Percentiles rank a stretch among this genome's conserved stretches.
Conservation (phyloP, 192 early-diverging fungal genomes). For the Coemansia sp. region DNA sequence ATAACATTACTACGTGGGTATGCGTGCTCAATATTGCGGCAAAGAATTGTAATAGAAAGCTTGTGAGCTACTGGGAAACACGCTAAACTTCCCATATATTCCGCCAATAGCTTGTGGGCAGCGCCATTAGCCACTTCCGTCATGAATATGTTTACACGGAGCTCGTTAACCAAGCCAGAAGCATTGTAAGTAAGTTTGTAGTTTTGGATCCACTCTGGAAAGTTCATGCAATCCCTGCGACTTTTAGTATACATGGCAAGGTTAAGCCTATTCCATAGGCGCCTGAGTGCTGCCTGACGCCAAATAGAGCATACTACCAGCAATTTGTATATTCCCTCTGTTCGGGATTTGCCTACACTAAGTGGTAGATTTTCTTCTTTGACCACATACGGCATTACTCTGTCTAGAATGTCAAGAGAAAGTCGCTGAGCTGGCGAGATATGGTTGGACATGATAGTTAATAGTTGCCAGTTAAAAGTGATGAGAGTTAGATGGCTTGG, state of each 20-base stretch:
- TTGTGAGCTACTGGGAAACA: background rate
- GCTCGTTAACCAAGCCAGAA: background rate
- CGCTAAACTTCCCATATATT: background rate
- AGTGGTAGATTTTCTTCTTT: background rate
- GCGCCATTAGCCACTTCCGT: background rate
- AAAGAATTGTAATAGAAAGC: background rate
- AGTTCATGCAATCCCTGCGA: no score
- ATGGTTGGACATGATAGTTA: background rate
- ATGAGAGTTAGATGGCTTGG: background rate
- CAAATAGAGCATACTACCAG: background rate
- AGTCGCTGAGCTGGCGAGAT: background rate
- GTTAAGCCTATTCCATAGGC: background rate
- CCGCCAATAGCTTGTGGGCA: background rate
- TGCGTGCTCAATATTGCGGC: background rate
- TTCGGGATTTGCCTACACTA: background rate
- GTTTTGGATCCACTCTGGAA: background rate
- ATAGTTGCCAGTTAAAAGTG: background rate
- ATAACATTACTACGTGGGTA: background rate
- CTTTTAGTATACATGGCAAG: background rate
- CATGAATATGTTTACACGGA: background rate
- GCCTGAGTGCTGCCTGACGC: background rate
- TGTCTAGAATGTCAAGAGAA: background rate
- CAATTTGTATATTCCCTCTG: conserved; percentile 4
- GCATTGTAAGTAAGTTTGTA: background rate
- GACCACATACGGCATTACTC: background rate